phyloP scores from a whole-genome alignment of 257 asterid genomes.

The Rehmannia glutinosa region DNA sequence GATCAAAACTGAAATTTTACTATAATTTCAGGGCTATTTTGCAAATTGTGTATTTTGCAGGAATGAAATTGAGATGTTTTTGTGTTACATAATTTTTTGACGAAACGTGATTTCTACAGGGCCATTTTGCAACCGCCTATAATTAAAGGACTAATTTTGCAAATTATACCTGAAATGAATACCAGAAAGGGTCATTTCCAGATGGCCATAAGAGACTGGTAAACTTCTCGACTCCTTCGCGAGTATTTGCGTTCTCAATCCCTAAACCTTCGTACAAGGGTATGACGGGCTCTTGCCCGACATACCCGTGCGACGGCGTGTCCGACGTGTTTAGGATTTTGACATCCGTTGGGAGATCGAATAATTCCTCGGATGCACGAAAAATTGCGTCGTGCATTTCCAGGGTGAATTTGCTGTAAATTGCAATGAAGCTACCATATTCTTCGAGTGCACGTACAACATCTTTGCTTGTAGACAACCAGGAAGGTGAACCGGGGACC shows the following conservation, averaged over 20 bases:
- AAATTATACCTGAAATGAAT: no score
- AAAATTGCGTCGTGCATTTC: constrained; percentile 26
- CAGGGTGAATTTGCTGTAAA: constrained; percentile 22
- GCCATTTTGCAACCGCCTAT: no score
- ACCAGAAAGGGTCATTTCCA: constrained; percentile 40
- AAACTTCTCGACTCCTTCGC: constrained; percentile 20
- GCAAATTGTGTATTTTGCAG: no score
- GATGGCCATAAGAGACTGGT: constrained; percentile 45
- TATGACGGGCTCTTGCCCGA: constrained; percentile 32
- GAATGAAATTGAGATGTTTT: no score
- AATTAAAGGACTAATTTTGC: no score
- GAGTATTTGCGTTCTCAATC: constrained; percentile 31
- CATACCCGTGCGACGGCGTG: constrained; percentile 44
- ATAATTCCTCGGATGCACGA: constrained; percentile 21
- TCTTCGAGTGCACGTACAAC: constrained; percentile 38
- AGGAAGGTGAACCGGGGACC: constrained; percentile 7
- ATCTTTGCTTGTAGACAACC: constrained; percentile 20
- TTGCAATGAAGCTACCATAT: constrained; percentile 40
- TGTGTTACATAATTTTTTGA: no score
- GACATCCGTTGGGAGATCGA: constrained; percentile 34
- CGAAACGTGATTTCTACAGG: no score
- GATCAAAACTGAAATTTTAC: no score
- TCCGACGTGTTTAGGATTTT: constrained; percentile 33
- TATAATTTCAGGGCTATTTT: no score
- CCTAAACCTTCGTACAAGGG: constrained; percentile 50